Evolutionary conservation across 2,329 filamentous ascomycete species (phyloP).

Genomic region (Beauveria bassiana): DNA sequence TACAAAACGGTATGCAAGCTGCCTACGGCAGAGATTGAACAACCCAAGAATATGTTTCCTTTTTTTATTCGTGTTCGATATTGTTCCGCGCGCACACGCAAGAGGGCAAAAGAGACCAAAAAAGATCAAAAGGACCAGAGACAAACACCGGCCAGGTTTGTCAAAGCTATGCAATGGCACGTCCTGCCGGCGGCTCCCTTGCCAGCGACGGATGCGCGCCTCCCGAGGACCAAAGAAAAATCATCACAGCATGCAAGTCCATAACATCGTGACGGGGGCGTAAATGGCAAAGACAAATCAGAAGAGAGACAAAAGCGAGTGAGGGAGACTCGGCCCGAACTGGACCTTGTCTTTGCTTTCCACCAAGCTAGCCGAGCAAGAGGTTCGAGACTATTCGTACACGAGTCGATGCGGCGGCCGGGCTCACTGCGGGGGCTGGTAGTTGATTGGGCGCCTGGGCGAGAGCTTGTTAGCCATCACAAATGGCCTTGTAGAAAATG

Average conservation of each 20-base stretch:
- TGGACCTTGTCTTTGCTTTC: neutral
- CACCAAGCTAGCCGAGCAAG: neutral
- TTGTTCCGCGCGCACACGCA: neutral
- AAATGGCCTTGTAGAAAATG: neutral
- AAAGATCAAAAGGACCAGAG: neutral
- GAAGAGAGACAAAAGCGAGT: neutral
- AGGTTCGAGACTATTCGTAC: constrained; percentile 8
- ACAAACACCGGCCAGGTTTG: constrained; percentile 5
- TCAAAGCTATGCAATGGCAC: neutral
- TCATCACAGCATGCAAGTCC: constrained; percentile 16
- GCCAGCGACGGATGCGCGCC: neutral
- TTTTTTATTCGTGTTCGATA: constrained; percentile 1
- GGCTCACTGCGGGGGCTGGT: constrained; percentile 58
- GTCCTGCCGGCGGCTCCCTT: neutral
- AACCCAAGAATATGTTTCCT: neutral
- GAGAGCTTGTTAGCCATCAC: constrained; percentile 4
- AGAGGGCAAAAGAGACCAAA: neutral
- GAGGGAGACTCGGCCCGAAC: neutral
- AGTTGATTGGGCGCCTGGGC: constrained; percentile 72
- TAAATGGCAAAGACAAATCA: constrained; percentile 17
- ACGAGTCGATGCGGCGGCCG: neutral
- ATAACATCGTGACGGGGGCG: constrained; percentile 17
- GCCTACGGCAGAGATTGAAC: neutral
- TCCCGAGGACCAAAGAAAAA: constrained; percentile 1
- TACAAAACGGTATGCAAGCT: constrained; percentile 2